These are phyloP conservation scores for Sutorius eximius DNA, from an alignment of 1,284 basidiomycete species.

Conservation along the genomic window DNA sequence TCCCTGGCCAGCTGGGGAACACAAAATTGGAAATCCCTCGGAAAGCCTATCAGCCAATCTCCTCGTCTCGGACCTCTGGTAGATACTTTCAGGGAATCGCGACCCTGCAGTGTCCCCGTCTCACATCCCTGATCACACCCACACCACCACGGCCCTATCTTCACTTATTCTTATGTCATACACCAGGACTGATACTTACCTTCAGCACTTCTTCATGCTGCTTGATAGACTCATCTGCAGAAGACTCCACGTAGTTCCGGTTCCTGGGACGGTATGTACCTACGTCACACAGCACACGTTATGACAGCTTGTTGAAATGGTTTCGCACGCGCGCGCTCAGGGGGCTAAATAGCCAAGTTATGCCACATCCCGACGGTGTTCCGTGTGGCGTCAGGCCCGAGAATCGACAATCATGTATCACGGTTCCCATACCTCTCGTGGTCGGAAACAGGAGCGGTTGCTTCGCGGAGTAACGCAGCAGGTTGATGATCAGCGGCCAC, in stretches of 20 bases:
- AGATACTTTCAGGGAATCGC: neutral
- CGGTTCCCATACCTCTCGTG: neutral
- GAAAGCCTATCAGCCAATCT: neutral
- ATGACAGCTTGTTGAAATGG: too few species aligned
- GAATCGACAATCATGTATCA: neutral
- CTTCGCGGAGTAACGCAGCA: conserved; percentile 1
- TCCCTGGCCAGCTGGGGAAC: neutral
- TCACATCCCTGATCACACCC: neutral
- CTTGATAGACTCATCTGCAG: neutral
- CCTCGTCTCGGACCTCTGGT: too few species aligned
- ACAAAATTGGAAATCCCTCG: neutral
- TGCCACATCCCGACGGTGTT: neutral
- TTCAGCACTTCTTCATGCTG: neutral
- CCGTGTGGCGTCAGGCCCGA: neutral
- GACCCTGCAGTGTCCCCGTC: neutral
- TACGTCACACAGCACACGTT: neutral
- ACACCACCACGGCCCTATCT: neutral
- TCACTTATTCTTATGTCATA: neutral
- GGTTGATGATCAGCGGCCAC: neutral
- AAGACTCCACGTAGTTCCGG: too few species aligned
- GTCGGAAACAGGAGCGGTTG: neutral
- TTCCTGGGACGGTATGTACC: neutral
- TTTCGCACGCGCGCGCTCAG: neutral
- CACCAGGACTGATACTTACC: neutral
- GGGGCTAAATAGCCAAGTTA: neutral